Conservation (phyloP, 208 protist species). For the Leishmania tropica region DNA sequence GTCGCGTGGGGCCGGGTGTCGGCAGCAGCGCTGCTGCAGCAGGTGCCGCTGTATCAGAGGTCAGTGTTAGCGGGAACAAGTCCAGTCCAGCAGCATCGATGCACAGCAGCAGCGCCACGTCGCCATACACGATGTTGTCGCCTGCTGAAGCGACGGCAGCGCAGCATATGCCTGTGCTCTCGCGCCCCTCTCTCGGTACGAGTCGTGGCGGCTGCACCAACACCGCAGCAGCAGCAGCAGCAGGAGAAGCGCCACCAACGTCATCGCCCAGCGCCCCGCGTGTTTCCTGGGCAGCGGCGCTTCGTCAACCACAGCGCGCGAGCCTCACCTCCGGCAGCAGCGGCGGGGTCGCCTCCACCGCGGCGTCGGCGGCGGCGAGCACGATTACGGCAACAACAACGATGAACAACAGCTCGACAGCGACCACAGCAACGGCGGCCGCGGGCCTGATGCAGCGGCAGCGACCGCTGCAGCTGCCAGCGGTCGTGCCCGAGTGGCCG, state of each 20-base stretch:
- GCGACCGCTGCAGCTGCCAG: not conserved
- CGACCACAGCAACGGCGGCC: conserved; percentile 1
- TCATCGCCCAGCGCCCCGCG: not conserved
- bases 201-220: not conserved
- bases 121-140: not conserved
- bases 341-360: not conserved
- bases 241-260: not conserved
- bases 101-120: not conserved
- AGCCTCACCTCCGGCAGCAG: conserved; percentile 1
- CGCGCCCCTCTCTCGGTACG: conserved; percentile 11
- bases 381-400: conserved; percentile 9
- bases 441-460: not conserved
- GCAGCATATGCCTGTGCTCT: conserved; percentile 8
- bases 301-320: conserved; percentile 8
- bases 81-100: not conserved
- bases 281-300: conserved; percentile 26
- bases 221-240: not conserved
- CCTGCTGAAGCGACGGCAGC: not conserved
- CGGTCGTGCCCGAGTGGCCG: conserved; percentile 15
- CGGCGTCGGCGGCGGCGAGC: not conserved
- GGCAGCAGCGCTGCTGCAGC: not conserved
- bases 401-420: conserved; percentile 23
- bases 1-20: not conserved
- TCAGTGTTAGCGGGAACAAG: not conserved
- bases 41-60: not conserved